Evolutionary conservation across 176 grass and related monocot genomes (phyloP), one percentile per base, ranked within the genome.

Genomic region (Zea luxurians): DNA sequence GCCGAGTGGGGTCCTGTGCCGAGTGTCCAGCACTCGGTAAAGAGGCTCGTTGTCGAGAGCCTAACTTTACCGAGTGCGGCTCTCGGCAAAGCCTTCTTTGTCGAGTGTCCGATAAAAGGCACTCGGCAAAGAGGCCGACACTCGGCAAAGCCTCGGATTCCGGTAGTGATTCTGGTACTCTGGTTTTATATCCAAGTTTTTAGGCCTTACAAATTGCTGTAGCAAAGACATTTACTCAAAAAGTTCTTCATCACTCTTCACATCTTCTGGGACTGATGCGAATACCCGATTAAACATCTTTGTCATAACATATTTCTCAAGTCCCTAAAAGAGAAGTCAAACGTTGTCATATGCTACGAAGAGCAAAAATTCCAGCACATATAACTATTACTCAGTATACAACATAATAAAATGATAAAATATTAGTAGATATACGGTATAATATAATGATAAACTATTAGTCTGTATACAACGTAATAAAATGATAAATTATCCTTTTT

Each of bases 251-350:
- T 98, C 92, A 18, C 88, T 94, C 74, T 74, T 92, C 70, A 86
- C 89, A 85, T 98, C 92, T 90, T 98, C 96, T 37, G 90, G 96
- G 78, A 94, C 83, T 37, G 96, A 94, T 77, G 96, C 96, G 90
- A 98, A 95, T 75, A 92, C 89, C 55, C 96, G 89, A 83, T 87
- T 98, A 70, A 81, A 92, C 54, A 98, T 74, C 71, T 92, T 98
- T 78, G 91, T 98, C 96, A 98, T 98, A 80, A 95, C 85, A 83
- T 98, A 98, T 76, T 98, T 98, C 85, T 98, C 96, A 66, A 98
- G 92, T 73, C 96, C 96, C 96, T 98, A 83, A 62, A 90, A 79
- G 35, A 50, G 45, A 84, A 70, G 34, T 8, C 35, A 75, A 70
- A 76, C 40, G 17, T 49, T 42, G 5, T 71, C 47, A 83, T 27